Conservation (phyloP, 2,329 filamentous ascomycete genomes). For the Lachnellula suecica region DNA sequence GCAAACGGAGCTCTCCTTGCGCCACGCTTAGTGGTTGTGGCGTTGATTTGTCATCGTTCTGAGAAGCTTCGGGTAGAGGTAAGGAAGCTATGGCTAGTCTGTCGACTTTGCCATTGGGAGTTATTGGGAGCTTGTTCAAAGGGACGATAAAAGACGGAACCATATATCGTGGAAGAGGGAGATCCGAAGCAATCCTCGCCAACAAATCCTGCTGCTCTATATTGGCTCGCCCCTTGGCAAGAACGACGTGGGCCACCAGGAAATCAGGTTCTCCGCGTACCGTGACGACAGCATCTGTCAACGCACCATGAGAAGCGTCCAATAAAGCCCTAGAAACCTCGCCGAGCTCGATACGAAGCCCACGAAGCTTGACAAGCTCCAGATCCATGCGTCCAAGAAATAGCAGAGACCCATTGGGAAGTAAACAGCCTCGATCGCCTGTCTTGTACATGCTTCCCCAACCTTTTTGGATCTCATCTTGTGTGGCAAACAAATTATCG, state of each 20-base stretch:
- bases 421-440: constrained; percentile 39
- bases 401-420: constrained; percentile 28
- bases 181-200: not conserved
- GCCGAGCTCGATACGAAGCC: constrained; percentile 40
- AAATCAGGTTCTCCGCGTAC: constrained; percentile 23
- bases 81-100: constrained; percentile 19
- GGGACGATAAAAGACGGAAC: constrained; percentile 30
- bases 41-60: not conserved
- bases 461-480: not conserved
- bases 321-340: constrained; percentile 35
- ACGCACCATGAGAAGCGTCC: not conserved
- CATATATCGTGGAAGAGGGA: constrained; percentile 38
- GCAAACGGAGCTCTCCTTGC: constrained; percentile 3
- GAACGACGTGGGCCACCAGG: constrained; percentile 38
- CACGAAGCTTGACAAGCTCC: constrained; percentile 37
- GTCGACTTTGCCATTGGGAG: constrained; percentile 34
- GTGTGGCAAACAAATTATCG: not conserved
- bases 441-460: constrained; percentile 32
- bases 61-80: constrained; percentile 10
- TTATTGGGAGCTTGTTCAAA: constrained; percentile 33
- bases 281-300: constrained; percentile 25
- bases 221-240: constrained; percentile 8
- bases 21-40: not conserved
- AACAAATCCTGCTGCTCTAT: constrained; percentile 2
- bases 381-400: constrained; percentile 33